Conservation (phyloP, 2,329 filamentous ascomycete species). For the Pyricularia sp. region DNA sequence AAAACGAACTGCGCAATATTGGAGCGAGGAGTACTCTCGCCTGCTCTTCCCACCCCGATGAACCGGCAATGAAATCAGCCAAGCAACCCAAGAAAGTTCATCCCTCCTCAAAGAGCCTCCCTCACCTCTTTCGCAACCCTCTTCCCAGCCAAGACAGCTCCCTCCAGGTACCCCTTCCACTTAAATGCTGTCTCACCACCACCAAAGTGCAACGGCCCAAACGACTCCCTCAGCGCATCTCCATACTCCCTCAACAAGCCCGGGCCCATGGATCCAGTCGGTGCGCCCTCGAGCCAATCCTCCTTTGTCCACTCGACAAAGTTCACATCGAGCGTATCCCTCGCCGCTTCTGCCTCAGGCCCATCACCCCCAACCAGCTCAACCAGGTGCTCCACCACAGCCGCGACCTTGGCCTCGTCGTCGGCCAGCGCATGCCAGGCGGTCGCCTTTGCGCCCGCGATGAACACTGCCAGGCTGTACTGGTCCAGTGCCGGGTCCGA, state of each 20-base stretch:
- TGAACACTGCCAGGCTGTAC: slow-evolving; percentile 30
- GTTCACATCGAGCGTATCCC: neutral
- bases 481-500: slow-evolving; percentile 13
- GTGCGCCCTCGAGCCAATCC: slow-evolving; percentile 8
- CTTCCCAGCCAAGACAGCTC: slow-evolving; percentile 39
- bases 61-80: no score
- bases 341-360: slow-evolving; percentile 4
- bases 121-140: slow-evolving; percentile 34
- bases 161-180: slow-evolving; percentile 52
- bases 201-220: slow-evolving; percentile 33
- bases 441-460: slow-evolving; percentile 24
- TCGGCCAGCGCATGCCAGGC: slow-evolving; percentile 18
- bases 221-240: slow-evolving; percentile 20
- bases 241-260: slow-evolving; percentile 8
- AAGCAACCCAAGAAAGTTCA: no score
- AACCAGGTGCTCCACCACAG: slow-evolving; percentile 16
- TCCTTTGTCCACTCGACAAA: slow-evolving; percentile 6
- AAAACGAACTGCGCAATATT: no score
- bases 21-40: no score
- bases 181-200: slow-evolving; percentile 42
- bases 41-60: no score
- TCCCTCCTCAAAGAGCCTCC: neutral
- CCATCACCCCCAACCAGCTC: neutral
- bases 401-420: slow-evolving; percentile 11
- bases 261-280: slow-evolving; percentile 6